Conservation (phyloP, 2,329 filamentous ascomycete genomes). For the Talaromyces sp. region DNA sequence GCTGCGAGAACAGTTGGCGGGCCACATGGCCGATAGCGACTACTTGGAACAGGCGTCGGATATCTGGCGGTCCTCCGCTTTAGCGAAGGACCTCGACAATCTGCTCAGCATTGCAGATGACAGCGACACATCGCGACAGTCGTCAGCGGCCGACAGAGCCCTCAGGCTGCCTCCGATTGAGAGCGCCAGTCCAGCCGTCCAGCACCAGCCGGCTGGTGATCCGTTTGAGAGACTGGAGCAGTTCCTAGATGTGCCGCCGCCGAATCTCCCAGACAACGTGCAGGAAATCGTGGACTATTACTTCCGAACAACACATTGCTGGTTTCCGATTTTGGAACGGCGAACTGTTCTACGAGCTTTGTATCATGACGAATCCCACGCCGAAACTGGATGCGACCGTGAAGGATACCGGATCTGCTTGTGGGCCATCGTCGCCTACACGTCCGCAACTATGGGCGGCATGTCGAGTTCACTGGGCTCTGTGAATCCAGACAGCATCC, state of each 20-base stretch:
- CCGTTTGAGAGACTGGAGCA: constrained; percentile 19
- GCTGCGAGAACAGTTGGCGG: constrained; percentile 54
- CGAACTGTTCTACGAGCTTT: constrained; percentile 52
- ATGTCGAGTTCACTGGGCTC: not conserved
- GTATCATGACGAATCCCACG: constrained; percentile 47
- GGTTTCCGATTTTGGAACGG: constrained; percentile 69
- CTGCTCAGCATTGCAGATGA: constrained; percentile 1
- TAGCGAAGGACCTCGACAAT: constrained; percentile 8
- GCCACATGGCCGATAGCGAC: constrained; percentile 45
- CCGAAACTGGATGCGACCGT: not conserved
- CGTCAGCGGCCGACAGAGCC: not conserved
- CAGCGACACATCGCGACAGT: constrained; percentile 1
- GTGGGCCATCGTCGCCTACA: constrained; percentile 56
- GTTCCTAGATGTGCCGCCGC: constrained; percentile 34
- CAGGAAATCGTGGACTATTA: constrained; percentile 63
- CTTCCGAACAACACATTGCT: constrained; percentile 69
- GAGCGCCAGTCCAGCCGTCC: not conserved
- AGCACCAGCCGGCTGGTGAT: not conserved
- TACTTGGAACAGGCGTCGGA: constrained; percentile 14
- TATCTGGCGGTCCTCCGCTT: constrained; percentile 9
- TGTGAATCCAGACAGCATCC: constrained; percentile 43
- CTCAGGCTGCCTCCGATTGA: not conserved
- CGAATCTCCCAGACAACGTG: constrained; percentile 46
- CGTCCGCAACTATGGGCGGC: constrained; percentile 28
- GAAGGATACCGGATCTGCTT: constrained; percentile 24